Evolutionary conservation across 768 basidiomycete species (phyloP).

Genomic region (Tylopilus balloui): DNA sequence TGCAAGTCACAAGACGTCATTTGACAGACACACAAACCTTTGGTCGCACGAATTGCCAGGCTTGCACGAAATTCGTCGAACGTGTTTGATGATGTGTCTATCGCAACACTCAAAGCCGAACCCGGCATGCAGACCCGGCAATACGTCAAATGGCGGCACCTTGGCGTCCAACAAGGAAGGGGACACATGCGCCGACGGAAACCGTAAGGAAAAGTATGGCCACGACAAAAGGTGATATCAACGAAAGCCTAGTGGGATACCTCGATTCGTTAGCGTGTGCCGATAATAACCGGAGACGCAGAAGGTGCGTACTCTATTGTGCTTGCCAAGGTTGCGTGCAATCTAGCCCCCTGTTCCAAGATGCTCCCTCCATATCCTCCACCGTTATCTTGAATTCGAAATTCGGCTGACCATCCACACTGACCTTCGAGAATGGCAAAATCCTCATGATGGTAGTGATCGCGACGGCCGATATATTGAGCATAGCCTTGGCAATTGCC

Average conservation of each 20-base stretch:
- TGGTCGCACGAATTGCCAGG: neutral
- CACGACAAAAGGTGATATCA: neutral
- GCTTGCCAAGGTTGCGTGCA: neutral
- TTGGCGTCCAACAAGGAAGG: neutral
- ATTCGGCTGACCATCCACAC: conserved; percentile 1
- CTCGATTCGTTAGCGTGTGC: neutral
- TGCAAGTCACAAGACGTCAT: neutral
- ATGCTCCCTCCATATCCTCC: neutral
- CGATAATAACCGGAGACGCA: neutral
- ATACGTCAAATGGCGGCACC: neutral
- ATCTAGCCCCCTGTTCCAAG: neutral
- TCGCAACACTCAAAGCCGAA: neutral
- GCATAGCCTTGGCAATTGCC: conserved; percentile 17
- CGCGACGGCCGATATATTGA: conserved; percentile 4
- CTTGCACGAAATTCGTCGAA: conserved; percentile 5
- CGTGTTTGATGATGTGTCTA: conserved; percentile 1
- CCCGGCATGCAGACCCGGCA: neutral
- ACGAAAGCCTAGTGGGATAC: neutral
- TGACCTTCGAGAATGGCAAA: conserved; percentile 1
- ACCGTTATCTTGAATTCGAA: conserved; percentile 4
- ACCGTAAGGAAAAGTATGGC: neutral
- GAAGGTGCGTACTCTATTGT: neutral
- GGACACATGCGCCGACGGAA: neutral
- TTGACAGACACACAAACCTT: neutral
- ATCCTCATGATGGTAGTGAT: neutral